Evolutionary conservation across 2,329 filamentous ascomycete species (phyloP).

Genomic region (Ophiostoma triangulosporum): DNA sequence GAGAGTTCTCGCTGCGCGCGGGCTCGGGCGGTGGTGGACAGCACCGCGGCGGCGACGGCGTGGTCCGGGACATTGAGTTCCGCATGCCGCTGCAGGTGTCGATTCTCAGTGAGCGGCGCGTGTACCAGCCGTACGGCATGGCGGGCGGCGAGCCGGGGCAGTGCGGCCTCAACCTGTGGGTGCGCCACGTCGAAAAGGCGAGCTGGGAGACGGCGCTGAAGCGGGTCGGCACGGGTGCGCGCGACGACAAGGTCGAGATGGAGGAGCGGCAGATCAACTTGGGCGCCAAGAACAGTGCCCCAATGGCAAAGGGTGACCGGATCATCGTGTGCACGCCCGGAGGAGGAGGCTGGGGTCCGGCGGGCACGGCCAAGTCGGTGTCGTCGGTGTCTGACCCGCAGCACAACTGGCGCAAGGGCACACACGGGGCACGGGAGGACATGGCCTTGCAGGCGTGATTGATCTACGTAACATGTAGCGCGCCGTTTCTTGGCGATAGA

Average conservation of each 20-base stretch:
- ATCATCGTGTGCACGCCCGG: constrained; percentile 70
- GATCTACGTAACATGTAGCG: neutral
- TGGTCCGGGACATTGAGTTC: constrained; percentile 22
- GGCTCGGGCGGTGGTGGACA: constrained; percentile 19
- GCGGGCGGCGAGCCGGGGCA: constrained; percentile 67
- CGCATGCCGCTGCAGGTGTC: constrained; percentile 57
- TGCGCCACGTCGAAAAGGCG: constrained; percentile 52
- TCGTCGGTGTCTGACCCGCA: constrained; percentile 38
- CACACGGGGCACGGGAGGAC: constrained; percentile 43
- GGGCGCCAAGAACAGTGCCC: constrained; percentile 66
- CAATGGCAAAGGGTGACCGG: constrained; percentile 61
- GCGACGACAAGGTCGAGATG: constrained; percentile 8
- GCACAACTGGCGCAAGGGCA: constrained; percentile 41
- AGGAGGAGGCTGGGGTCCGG: constrained; percentile 61
- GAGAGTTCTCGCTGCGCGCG: constrained; percentile 17
- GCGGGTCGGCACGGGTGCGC: too few relatives aligned
- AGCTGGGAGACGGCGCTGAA: constrained; percentile 33
- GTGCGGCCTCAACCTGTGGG: constrained; percentile 79
- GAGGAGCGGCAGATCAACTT: constrained; percentile 39
- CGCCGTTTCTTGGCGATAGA: too few relatives aligned
- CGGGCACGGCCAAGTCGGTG: constrained; percentile 42
- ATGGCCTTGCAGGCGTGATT: constrained; percentile 41
- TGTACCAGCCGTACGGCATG: constrained; percentile 69
- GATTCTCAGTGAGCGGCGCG: constrained; percentile 64
- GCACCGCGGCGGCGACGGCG: constrained; percentile 22